Base-by-base conservation (phyloP, 768 basidiomycete genomes). In the Mycena latifolia region DNA sequence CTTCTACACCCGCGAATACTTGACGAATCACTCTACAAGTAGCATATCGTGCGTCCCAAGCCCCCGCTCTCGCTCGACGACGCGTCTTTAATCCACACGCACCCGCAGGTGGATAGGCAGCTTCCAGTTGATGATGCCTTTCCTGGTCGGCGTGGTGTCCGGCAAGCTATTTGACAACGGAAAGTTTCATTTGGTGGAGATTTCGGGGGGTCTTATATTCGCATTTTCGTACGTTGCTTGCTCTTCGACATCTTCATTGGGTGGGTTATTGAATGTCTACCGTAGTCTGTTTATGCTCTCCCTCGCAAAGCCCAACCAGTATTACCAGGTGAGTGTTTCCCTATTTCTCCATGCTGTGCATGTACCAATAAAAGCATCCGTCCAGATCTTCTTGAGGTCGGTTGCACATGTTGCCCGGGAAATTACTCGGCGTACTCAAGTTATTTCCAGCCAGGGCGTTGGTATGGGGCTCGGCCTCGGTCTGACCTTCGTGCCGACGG, bases 261-360 rank as follows among this genome's bases (percentile, higher is more conserved):
- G n/a, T n/a, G n/a, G n/a, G n/a, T n/a, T n/a, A n/a, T n/a, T n/a
- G n/a, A n/a, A n/a, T n/a, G n/a, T n/a, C n/a, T n/a, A n/a, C n/a
- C n/a, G n/a, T n/a, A 20, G 77, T 0, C 62, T 78, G 24, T 83
- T 82, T 61, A 78, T 81, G 78, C 64, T 82, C 25, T 82, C 82
- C 10, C 62, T 81, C 25, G 75, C 73, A 17, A 71, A 80, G 47
- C 77, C 77, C 31, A 74, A 77, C 20, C 61, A 76, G 20, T 82
- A 80, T 53, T 80, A 80, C 33, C 75, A 62, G 45, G 61, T 59
- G 18, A 31, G 56, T 2, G 52, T 12, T 37, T 11, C 22, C n/a
- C n/a, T n/a, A n/a, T n/a, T 22, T 8, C 11, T 22, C 22, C 3
- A 9, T 37, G 9, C 2, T 11, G 2, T 8, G 10, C 29, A 8